phyloP scores from a whole-genome alignment of 148 eudicot genomes.

The Hydrangea macrophylla region DNA sequence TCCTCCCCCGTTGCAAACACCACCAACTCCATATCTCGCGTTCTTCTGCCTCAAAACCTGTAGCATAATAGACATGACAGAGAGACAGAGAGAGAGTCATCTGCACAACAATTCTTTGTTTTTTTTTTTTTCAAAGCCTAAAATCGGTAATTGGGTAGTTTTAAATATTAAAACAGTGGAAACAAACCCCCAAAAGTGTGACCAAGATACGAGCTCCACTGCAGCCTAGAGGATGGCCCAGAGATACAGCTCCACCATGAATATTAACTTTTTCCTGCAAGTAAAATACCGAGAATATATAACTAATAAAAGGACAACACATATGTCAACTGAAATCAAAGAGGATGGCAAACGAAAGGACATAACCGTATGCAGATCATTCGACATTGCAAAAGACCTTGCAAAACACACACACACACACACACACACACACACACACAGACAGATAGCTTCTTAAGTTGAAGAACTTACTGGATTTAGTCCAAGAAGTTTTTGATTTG shows the following conservation, averaged over 20 bases:
- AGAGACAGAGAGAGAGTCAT: no score
- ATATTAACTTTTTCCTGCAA: constrained; percentile 71
- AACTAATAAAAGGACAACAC: neutral
- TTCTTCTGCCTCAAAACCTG: no score
- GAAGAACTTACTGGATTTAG: constrained; percentile 53
- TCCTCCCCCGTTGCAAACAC: no score
- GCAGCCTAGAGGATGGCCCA: constrained; percentile 94
- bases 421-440: neutral
- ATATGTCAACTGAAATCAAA: neutral
- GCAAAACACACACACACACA: no score
- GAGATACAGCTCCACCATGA: constrained; percentile 84
- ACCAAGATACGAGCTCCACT: constrained; percentile 85
- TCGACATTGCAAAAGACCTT: neutral
- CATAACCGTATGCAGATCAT: neutral
- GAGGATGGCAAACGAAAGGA: neutral
- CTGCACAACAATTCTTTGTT: no score
- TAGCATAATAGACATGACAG: no score
- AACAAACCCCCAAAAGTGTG: constrained; percentile 70
- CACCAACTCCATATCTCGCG: no score
- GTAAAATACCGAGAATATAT: neutral
- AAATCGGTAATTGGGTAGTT: no score
- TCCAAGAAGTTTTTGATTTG: constrained; percentile 70
- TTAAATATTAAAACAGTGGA: neutral
- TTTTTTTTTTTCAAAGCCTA: no score
- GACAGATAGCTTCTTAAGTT: neutral